Evolutionary conservation across 140 eudicot genomes (phyloP), one percentile per base, ranked within the genome.

Genomic region (Oenanthe javanica): DNA sequence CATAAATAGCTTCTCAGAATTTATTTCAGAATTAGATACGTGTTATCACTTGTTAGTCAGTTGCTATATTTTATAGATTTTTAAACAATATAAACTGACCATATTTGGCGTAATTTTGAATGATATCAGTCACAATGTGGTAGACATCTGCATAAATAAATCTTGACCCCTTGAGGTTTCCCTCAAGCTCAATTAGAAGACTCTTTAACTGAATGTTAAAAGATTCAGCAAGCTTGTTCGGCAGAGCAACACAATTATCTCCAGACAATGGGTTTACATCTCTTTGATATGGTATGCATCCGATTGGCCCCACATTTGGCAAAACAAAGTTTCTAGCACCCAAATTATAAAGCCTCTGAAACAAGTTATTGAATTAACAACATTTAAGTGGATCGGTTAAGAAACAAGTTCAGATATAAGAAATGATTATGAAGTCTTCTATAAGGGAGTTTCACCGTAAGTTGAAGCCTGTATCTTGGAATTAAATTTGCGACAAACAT

Each of bases 281-380:
- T 86, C 90, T 89, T 63, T 75, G 86, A 86, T 79, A 92, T 4
- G 98, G 97, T 66, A 94, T 92, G 86, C 98, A 94, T 48, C 98
- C 97, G 49, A 94, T 92, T 13, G 97, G 98, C 66, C 97, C 98
- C 11, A 94, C 97, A 72, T 94, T 94, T 36, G 89, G 85, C 77
- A 94, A 81, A 12, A 90, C 72, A 76, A 94, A 81, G 81, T 83
- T 89, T 85, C 97, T 92, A 31, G 94, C 98, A 40, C 97, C 97
- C 94, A 94, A 76, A 46, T 78, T 75, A 57, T 89, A 85, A 4
- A 92, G 86, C 72, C 97, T 92, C 98, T 94, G 86, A 9, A 77
- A 74, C 36, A 72, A 10, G 52, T 7, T 16, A 21, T 8, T n/a
- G 38, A 2, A 9, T 21, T 7, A 14, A 31, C 78, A 7, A 45